Evolutionary conservation across 2,329 filamentous ascomycete species (phyloP).

Genomic region (Epichloe amarillans): DNA sequence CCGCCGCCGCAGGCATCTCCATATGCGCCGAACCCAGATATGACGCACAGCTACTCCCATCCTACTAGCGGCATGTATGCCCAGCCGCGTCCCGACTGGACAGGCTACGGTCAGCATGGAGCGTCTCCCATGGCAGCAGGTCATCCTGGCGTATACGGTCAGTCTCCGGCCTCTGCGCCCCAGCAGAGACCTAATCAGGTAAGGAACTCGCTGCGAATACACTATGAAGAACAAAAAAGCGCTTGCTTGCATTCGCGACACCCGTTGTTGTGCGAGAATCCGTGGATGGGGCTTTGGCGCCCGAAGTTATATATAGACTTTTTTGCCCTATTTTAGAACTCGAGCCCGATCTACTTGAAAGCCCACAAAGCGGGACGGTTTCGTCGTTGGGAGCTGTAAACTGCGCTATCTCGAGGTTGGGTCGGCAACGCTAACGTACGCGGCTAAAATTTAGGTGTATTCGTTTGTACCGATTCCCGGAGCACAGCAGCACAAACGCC

Average conservation of each 20-base stretch:
- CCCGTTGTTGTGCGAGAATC: neutral
- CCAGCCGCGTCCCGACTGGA: constrained; percentile 65
- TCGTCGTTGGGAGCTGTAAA: neutral
- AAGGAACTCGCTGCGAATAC: constrained; percentile 20
- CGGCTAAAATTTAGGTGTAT: constrained; percentile 58
- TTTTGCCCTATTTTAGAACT: neutral
- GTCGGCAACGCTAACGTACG: constrained; percentile 1
- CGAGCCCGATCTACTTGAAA: neutral
- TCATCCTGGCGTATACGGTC: constrained; percentile 37
- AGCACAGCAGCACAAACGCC: constrained; percentile 92
- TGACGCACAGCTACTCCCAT: constrained; percentile 65
- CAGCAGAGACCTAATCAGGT: constrained; percentile 47
- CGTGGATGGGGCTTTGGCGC: too few relatives aligned
- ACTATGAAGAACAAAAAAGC: neutral
- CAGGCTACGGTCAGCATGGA: constrained; percentile 46
- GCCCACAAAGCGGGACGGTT: neutral
- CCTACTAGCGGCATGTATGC: constrained; percentile 49
- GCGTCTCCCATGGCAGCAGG: constrained; percentile 35
- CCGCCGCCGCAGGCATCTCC: constrained; percentile 59
- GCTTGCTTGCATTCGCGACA: too few relatives aligned
- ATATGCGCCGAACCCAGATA: constrained; percentile 73
- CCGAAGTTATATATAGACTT: neutral
- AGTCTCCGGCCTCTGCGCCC: constrained; percentile 40
- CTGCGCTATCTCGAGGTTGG: neutral
- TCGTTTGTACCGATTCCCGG: constrained; percentile 96